Evolutionary conservation across 2,329 filamentous ascomycete genomes (phyloP), one percentile per base, ranked within the genome.

Genomic region (Tolypocladium album): DNA sequence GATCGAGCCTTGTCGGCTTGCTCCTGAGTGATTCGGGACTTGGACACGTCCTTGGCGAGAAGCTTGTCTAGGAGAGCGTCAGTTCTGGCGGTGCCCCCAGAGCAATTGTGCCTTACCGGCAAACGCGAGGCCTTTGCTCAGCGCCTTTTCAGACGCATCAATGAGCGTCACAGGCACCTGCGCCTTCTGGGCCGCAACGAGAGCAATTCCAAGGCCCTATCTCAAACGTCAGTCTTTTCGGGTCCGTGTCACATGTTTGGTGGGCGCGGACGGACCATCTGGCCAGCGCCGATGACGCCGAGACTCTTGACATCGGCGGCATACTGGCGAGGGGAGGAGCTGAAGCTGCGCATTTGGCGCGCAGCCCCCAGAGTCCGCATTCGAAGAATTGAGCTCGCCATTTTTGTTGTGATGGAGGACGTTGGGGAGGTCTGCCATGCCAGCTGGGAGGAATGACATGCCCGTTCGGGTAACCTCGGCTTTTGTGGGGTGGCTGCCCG

Each of bases 161-260:
- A 99, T 84, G 47, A 99, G 74, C 13, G 84, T 92, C 15, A 99
- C 93, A 3, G 91, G 89, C 0, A 99, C 84, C 62, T 86, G 80
- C 52, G 93, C 93, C 72, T 80, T 92, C 65, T 90, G 87, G 52
- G 93, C 91, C 57, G 93, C 94, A 55, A 99, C 93, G 20, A 99
- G 85, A 57, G 94, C 94, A 73, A 99, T 99, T 61, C 94, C 94
- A 53, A 99, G 79, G 61, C 94, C 94, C 93, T 97, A 67, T 52
- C 2, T 36, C 22, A 22, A 13, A 31, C 7, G 61, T 55, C 24
- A 45, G 40, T 17, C 42, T 52, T 20, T 39, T 70, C 47, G 67
- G 67, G 65, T 60, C 62, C 58, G 45, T 56, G 59, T 43, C 58
- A 61, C 58, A 64, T 59, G 56, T 55, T 58, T 39, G 22, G 45